Conservation (phyloP, 352 stramenopile species). For the Phytophthora aleatoria region DNA sequence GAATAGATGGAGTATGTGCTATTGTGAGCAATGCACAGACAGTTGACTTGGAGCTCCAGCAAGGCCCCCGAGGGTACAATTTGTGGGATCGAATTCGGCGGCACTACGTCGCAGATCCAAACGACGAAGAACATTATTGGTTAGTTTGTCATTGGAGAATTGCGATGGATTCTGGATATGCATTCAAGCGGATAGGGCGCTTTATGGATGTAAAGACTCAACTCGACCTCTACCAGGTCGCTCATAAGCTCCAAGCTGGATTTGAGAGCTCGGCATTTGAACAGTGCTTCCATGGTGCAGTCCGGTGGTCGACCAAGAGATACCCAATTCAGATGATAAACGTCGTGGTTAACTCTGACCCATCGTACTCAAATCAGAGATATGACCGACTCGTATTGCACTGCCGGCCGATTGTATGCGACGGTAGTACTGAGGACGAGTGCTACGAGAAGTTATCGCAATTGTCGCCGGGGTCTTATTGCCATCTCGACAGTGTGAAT, state of each 20-base stretch:
- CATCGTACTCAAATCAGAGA: conserved; percentile 30
- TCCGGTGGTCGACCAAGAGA: conserved; percentile 15
- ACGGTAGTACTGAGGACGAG: conserved; percentile 14
- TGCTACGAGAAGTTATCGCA: conserved; percentile 19
- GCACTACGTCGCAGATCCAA: conserved; percentile 26
- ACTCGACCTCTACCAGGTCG: conserved; percentile 15
- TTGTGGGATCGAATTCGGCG: conserved; percentile 29
- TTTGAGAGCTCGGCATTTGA: conserved; percentile 23
- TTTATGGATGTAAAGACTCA: conserved; percentile 16
- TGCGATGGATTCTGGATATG: conserved; percentile 32
- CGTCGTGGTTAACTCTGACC: conserved; percentile 26
- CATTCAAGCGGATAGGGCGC: conserved; percentile 21
- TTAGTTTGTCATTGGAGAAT: conserved; percentile 15
- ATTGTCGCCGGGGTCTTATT: conserved; percentile 18
- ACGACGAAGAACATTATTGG: conserved; percentile 28
- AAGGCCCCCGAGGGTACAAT: neutral
- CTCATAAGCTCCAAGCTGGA: conserved; percentile 19
- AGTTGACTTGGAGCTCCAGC: conserved; percentile 17
- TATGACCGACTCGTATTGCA: conserved; percentile 32
- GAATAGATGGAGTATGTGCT: conserved; percentile 21
- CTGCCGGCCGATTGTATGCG: conserved; percentile 12
- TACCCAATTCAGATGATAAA: conserved; percentile 30
- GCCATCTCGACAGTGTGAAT: conserved; percentile 14
- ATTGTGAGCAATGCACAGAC: conserved; percentile 6
- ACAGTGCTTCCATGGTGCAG: conserved; percentile 24